Conservation (phyloP, 2,329 filamentous ascomycete species). For the Alternaria solani region DNA sequence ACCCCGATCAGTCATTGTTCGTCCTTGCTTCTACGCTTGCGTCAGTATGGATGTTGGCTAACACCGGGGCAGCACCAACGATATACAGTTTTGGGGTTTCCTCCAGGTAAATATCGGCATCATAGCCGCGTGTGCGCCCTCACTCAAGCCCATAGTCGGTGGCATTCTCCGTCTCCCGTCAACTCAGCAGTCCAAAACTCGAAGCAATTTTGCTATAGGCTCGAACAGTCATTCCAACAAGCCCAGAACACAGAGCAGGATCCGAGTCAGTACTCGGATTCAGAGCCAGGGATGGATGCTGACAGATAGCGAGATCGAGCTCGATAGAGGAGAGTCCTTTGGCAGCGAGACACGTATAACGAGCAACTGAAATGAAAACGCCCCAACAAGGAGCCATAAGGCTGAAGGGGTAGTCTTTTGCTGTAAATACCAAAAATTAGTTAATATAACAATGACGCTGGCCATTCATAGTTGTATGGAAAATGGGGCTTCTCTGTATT, state of each 20-base stretch:
- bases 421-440: not conserved
- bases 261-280: not conserved
- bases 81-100: slow-evolving; percentile 3
- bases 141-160: slow-evolving; percentile 1
- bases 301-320: slow-evolving; percentile 4
- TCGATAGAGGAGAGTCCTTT: not conserved
- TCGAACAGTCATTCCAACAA: not conserved
- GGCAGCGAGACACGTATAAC: not conserved
- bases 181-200: not conserved
- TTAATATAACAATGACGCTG: not conserved
- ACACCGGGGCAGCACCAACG: not conserved
- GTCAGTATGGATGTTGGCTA: not conserved
- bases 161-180: not conserved
- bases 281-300: not conserved
- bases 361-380: not conserved
- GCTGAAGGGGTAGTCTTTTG: not conserved
- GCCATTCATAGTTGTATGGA: too few relatives aligned
- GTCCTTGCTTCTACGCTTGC: not conserved
- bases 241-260: not conserved
- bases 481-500: not conserved
- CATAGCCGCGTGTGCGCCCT: not conserved
- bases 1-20: not conserved
- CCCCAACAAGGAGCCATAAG: not conserved
- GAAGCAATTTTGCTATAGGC: not conserved
- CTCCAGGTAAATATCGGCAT: slow-evolving; percentile 1